Evolutionary conservation across 768 basidiomycete genomes (phyloP).

Genomic region (Tulasnella sp.): DNA sequence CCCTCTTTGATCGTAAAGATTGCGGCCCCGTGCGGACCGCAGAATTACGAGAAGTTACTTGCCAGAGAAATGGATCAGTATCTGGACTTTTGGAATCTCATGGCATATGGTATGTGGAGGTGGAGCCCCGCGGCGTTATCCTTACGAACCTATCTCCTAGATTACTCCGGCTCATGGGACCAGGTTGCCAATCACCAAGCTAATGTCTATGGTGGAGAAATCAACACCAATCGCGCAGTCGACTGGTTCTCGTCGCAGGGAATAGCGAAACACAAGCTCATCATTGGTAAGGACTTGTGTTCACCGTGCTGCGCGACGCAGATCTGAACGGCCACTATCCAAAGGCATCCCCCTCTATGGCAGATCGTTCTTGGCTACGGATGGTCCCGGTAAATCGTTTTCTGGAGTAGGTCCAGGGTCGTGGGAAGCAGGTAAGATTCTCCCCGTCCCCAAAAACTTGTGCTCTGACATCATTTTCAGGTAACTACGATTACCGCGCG

Average conservation of each 20-base stretch:
- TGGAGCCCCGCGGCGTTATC: background rate
- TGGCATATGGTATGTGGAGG: conserved; percentile 34
- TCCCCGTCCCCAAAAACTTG: background rate
- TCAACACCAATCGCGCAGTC: conserved; percentile 52
- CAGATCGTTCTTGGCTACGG: conserved; percentile 73
- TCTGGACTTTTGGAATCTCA: conserved; percentile 95
- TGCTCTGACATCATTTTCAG: background rate
- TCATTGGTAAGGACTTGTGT: conserved; percentile 39
- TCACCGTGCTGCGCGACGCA: too few species aligned
- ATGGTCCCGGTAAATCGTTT: conserved; percentile 69
- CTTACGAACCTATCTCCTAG: background rate
- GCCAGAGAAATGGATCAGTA: conserved; percentile 74
- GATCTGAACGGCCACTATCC: background rate
- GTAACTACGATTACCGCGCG: conserved; percentile 78
- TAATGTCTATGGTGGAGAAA: conserved; percentile 55
- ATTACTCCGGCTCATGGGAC: conserved; percentile 37
- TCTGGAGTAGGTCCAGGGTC: conserved; percentile 73
- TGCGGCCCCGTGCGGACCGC: conserved; percentile 83
- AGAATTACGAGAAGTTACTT: conserved; percentile 69
- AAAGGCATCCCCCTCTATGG: conserved; percentile 79
- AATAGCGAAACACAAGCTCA: conserved; percentile 62
- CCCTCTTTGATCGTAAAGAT: conserved; percentile 37
- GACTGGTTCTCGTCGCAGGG: conserved; percentile 58
- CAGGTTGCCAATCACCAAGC: conserved; percentile 53
- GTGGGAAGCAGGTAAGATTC: conserved; percentile 52